A percentile compares a stretch with the other conserved stretches of the same genome.
These are phyloP conservation scores for Hypoxylon trugodes DNA, from an alignment of 495 filamentous ascomycete genomes.

Conservation along the genomic window DNA sequence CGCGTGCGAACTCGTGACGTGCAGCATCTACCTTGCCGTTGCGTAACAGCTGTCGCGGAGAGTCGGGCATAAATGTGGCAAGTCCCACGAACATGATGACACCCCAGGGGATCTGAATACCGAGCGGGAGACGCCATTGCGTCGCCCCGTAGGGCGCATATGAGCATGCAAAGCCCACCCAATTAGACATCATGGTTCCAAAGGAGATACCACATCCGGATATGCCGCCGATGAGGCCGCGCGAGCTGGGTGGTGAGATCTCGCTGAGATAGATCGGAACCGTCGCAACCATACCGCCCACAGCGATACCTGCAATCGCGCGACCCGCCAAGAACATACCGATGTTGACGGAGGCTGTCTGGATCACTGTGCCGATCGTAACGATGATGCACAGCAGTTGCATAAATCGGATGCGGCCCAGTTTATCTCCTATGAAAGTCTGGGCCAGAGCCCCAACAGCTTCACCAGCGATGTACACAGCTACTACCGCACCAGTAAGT, in stretches of 20 bases:
- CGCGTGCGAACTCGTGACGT: conserved; percentile 57
- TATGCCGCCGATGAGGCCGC: conserved; percentile 66
- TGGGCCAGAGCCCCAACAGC: conserved; percentile 62
- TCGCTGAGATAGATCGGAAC: conserved; percentile 68
- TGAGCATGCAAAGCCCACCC: conserved; percentile 66
- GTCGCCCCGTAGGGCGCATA: conserved; percentile 62
- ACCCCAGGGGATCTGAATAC: conserved; percentile 67
- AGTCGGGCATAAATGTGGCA: conserved; percentile 67
- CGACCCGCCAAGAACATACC: conserved; percentile 69
- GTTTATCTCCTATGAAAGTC: conserved; percentile 61
- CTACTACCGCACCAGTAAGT: conserved; percentile 66
- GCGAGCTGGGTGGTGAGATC: conserved; percentile 61
- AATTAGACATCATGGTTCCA: conserved; percentile 66
- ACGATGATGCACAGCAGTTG: conserved; percentile 65
- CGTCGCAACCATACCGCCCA: conserved; percentile 64
- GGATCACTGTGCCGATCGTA: conserved; percentile 64
- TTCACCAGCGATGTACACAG: conserved; percentile 69
- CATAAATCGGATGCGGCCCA: conserved; percentile 68
- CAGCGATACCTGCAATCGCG: conserved; percentile 62
- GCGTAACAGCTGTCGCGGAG: conserved; percentile 64
- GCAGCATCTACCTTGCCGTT: conserved; percentile 61
- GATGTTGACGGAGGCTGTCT: conserved; percentile 65
- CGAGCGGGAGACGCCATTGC: conserved; percentile 67
- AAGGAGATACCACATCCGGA: conserved; percentile 67
- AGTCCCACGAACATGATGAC: conserved; percentile 65